phyloP scores from a whole-genome alignment of 2,329 filamentous ascomycete species.

The Aureobasidium mangrovei region DNA sequence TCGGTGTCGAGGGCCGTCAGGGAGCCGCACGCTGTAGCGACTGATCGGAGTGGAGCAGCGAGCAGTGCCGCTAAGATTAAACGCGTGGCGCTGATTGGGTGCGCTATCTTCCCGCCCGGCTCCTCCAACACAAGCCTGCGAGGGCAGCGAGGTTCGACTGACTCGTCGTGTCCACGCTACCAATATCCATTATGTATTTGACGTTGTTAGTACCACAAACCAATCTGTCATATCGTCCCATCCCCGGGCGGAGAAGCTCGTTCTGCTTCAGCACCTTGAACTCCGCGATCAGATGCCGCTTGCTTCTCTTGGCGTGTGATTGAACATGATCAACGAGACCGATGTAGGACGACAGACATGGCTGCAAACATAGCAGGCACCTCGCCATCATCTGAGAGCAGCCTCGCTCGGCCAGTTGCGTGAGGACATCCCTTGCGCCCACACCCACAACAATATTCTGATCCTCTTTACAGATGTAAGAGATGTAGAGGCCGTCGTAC shows the following conservation, averaged over 20 bases:
- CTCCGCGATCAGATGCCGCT: background rate
- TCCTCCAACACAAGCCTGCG: background rate
- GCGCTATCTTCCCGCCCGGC: background rate
- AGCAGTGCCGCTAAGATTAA: background rate
- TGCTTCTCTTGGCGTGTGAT: background rate
- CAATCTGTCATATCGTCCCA: no score
- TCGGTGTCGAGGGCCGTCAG: background rate
- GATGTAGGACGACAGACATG: background rate
- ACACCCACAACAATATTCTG: background rate
- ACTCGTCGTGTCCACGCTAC: constrained; percentile 1
- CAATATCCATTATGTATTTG: constrained; percentile 2
- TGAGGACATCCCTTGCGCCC: background rate
- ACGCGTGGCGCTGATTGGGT: no score
- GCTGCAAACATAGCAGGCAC: constrained; percentile 4
- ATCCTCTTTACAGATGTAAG: background rate
- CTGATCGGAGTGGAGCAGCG: background rate
- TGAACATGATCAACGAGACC: background rate
- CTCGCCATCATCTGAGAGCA: background rate
- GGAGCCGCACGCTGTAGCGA: background rate
- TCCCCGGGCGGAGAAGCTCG: no score
- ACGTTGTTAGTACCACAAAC: background rate
- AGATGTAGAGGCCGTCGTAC: constrained; percentile 7
- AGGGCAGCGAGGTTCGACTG: background rate
- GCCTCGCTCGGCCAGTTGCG: background rate
- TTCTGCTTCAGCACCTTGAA: background rate